phyloP scores from a whole-genome alignment of 2,329 filamentous ascomycete genomes.

The Mycosphaerella sp. region DNA sequence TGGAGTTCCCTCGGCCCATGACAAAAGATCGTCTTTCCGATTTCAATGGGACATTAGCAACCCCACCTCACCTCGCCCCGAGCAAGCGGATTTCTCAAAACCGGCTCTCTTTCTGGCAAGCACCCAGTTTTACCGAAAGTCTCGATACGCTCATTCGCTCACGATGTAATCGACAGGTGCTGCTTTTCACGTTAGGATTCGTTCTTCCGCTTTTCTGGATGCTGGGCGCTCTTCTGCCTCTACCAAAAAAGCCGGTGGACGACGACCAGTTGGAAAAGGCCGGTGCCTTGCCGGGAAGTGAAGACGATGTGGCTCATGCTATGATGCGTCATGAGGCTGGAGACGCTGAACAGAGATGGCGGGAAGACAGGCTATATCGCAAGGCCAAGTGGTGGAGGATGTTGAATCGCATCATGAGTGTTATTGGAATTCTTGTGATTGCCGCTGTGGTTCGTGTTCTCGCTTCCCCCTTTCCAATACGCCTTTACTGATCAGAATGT shows the following conservation, averaged over 20 bases:
- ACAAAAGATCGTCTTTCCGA: conserved; percentile 30
- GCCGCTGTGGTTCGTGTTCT: conserved; percentile 32
- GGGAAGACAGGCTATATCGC: conserved; percentile 29
- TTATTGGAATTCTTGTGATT: conserved; percentile 34
- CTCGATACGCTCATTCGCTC: conserved; percentile 31
- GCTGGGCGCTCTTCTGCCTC: conserved; percentile 32
- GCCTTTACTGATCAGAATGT: conserved; percentile 2
- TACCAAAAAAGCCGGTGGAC: conserved; percentile 27
- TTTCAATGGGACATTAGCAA: conserved; percentile 16
- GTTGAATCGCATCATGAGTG: conserved; percentile 36
- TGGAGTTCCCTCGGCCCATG: conserved; percentile 32
- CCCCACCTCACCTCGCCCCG: conserved; percentile 28
- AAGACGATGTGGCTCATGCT: conserved; percentile 28
- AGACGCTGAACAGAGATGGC: conserved; percentile 29
- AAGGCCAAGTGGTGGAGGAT: conserved; percentile 37
- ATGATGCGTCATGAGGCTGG: conserved; percentile 31
- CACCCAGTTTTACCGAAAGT: conserved; percentile 33
- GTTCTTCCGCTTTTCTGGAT: conserved; percentile 35
- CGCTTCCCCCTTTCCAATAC: not conserved
- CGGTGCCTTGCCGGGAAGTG: conserved; percentile 16
- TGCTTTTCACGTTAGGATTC: conserved; percentile 35
- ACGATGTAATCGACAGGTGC: conserved; percentile 33
- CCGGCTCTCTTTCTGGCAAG: conserved; percentile 30
- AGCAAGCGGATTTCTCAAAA: conserved; percentile 23
- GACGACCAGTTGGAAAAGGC: conserved; percentile 24